Conservation (phyloP, 2,329 filamentous ascomycete species). For the Ophiostoma populinum region DNA sequence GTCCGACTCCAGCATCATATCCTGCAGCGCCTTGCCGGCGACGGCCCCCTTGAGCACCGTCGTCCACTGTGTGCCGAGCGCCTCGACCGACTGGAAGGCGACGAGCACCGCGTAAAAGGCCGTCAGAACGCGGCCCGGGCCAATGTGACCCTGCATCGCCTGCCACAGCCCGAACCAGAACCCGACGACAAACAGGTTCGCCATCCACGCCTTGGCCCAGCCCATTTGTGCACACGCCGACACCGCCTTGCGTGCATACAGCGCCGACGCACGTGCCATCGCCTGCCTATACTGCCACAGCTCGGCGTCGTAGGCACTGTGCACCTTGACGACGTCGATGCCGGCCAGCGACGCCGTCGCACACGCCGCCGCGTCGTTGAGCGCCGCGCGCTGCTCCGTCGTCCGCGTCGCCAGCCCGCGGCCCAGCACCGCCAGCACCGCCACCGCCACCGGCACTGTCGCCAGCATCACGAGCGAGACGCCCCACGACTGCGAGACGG, state of each 20-base stretch:
- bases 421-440: slow-evolving; percentile 27
- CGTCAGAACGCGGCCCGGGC: slow-evolving; percentile 54
- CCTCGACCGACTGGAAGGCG: slow-evolving; percentile 58
- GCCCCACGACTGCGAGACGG: slow-evolving; percentile 68
- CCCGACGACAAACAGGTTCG: slow-evolving; percentile 67
- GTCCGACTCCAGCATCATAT: background rate
- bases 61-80: slow-evolving; percentile 59
- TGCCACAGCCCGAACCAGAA: slow-evolving; percentile 76
- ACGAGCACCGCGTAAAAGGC: slow-evolving; percentile 72
- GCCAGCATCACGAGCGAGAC: slow-evolving; percentile 65
- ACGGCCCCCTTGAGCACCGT: slow-evolving; percentile 63
- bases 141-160: slow-evolving; percentile 38
- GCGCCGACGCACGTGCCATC: slow-evolving; percentile 11
- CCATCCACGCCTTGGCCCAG: slow-evolving; percentile 54
- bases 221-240: slow-evolving; percentile 41
- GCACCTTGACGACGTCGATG: slow-evolving; percentile 77
- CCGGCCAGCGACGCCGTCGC: slow-evolving; percentile 50
- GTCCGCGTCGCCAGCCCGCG: slow-evolving; percentile 46
- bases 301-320: slow-evolving; percentile 60
- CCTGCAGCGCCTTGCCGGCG: slow-evolving; percentile 44
- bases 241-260: slow-evolving; percentile 49
- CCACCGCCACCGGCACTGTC: slow-evolving; percentile 30
- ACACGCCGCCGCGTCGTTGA: slow-evolving; percentile 55
- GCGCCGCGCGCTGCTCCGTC: slow-evolving; percentile 47
- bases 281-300: slow-evolving; percentile 42